phyloP scores from a whole-genome alignment of 2,329 filamentous ascomycete genomes.

The Sporothrix variecibatus region DNA sequence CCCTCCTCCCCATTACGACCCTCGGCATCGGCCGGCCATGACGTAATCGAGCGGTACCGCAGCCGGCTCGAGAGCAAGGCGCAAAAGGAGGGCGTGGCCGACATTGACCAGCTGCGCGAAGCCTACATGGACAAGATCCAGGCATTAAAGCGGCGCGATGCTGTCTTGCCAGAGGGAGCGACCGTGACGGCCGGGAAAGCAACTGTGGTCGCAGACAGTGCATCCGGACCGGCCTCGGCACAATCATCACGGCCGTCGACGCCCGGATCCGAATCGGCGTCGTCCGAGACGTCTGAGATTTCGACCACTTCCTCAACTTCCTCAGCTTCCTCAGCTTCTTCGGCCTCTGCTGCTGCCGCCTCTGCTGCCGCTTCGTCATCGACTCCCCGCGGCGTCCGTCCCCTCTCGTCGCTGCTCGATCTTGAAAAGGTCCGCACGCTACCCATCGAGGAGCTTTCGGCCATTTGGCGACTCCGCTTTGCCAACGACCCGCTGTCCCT shows the following conservation, averaged over 20 bases:
- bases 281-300: neutral
- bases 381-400: constrained; percentile 38
- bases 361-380: constrained; percentile 36
- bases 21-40: constrained; percentile 53
- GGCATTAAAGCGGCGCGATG: constrained; percentile 67
- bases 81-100: constrained; percentile 66
- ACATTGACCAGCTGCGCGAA: constrained; percentile 74
- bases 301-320: neutral
- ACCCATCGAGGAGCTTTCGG: constrained; percentile 78
- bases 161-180: constrained; percentile 44
- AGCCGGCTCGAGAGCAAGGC: constrained; percentile 84
- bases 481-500: constrained; percentile 71
- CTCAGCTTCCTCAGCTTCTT: neutral
- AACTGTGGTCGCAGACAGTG: neutral
- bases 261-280: neutral
- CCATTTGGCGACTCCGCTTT: constrained; percentile 88
- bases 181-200: neutral
- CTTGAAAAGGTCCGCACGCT: constrained; percentile 73
- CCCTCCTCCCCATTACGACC: neutral
- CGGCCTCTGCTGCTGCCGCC: neutral
- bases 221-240: neutral
- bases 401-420: constrained; percentile 65
- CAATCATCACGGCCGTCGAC: neutral
- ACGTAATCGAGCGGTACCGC: constrained; percentile 80
- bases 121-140: constrained; percentile 85